Evolutionary conservation across 495 filamentous ascomycete species (phyloP).

Genomic region (Talaromyces thailandensis): DNA sequence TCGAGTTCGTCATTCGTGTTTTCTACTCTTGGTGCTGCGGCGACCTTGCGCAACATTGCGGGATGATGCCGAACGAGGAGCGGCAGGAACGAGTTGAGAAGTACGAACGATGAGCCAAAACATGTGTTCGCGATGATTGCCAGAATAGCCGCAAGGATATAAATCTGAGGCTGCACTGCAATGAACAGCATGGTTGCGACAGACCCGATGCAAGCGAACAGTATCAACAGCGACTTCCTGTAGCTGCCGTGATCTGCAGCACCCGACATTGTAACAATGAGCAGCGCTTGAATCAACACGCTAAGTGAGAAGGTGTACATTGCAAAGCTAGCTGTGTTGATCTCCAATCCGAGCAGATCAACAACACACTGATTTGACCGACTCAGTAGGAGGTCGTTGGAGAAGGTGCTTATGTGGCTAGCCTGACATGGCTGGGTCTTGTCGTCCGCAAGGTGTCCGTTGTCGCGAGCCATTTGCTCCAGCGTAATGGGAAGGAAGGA

Average conservation of each 20-base stretch:
- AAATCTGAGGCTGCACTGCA: slow-evolving; percentile 60
- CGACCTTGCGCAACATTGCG: slow-evolving; percentile 17
- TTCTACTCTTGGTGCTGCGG: not conserved
- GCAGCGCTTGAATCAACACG: slow-evolving; percentile 75
- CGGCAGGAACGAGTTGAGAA: slow-evolving; percentile 77
- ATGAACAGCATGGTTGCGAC: slow-evolving; percentile 84
- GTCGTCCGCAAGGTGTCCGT: slow-evolving; percentile 74
- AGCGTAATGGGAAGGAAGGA: slow-evolving; percentile 96
- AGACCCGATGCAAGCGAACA: slow-evolving; percentile 75
- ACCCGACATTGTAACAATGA: slow-evolving; percentile 92
- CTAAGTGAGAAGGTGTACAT: slow-evolving; percentile 96
- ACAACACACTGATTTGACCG: slow-evolving; percentile 69
- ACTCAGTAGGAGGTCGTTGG: slow-evolving; percentile 19
- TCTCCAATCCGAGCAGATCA: slow-evolving; percentile 68
- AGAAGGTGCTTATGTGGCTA: slow-evolving; percentile 10
- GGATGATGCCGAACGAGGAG: slow-evolving; percentile 74
- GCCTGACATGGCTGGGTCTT: slow-evolving; percentile 59
- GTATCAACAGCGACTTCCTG: slow-evolving; percentile 75
- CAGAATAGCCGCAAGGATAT: slow-evolving; percentile 70
- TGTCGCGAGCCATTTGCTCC: slow-evolving; percentile 86
- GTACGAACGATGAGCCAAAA: slow-evolving; percentile 77
- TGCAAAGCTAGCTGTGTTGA: slow-evolving; percentile 95
- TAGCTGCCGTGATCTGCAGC: slow-evolving; percentile 94
- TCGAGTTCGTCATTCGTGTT: not conserved
- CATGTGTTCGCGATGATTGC: slow-evolving; percentile 88